Base-by-base conservation (phyloP, 768 basidiomycete species). In the Termitomyces titanicus region DNA sequence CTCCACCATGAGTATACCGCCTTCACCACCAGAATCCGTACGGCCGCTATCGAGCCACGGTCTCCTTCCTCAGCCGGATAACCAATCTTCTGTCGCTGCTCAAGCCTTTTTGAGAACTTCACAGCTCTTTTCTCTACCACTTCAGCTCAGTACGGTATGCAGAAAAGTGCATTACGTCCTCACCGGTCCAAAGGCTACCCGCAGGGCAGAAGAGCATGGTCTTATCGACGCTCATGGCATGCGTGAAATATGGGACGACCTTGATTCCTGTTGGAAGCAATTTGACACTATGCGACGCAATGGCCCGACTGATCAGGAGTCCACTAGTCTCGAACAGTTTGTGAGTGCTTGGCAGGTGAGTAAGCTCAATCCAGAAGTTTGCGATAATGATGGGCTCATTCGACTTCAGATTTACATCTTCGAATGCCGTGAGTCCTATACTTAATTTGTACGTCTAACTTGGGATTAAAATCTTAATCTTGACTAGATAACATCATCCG, bases 291-390 rank as follows among this genome's bases (percentile, higher is more conserved):
- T 94, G 56, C 76, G 82, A 42, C 71, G 75, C 40, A 63, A 63
- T 33, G 60, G 66, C 31, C 43, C 62, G 29, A 64, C 63, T 43
- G 66, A 66, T 54, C 68, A 74, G 24, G 72, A 74, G 20, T 70
- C 71, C 29, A 67, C 71, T 27, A 76, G 77, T 46, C 70, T 79
- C 34, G 77, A 79, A 42, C 71, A 86, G 54, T 94, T 89, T 66
- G 85, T 87, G 43, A 85, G 89, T 64, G 85, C 87, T 33, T 96
- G 94, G 93, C 88, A 91, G 80, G 87, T 93, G 64, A 61, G 82
- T 71, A 34, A 12, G 50, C 33, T 56, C 20, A 51, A 20, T 53
- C 54, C 46, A 50, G 31, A 24, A 44, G 38, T 48, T n/a, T 35
- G 50, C 34, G 29, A 49, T 37, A 48, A 42, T 49, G 47, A 42